A percentile compares a stretch with the other conserved stretches of the same genome.
Conservation (phyloP, 139 green algal species). For the Pleodorina starrii region DNA sequence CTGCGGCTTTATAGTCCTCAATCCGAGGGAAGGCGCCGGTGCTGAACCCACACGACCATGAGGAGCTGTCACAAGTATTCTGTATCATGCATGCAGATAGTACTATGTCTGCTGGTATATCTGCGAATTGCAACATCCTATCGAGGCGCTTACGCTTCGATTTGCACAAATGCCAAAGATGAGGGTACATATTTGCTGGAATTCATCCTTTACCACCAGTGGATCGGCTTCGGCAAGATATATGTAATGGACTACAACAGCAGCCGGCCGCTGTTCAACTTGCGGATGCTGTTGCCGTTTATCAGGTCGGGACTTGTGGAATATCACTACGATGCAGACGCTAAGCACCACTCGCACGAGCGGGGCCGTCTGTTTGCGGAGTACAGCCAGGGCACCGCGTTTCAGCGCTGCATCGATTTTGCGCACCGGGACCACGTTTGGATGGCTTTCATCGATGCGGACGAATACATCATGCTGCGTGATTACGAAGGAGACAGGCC, state of each 20-base stretch:
- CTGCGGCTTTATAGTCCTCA: too few species aligned
- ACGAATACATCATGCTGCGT: constrained; percentile 68
- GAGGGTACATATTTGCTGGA: constrained; percentile 34
- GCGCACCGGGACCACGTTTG: constrained; percentile 52
- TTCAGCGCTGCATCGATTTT: constrained; percentile 47
- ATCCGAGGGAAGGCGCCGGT: too few species aligned
- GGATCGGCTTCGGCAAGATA: constrained; percentile 47
- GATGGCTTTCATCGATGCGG: constrained; percentile 71
- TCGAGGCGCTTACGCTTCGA: constrained; percentile 16
- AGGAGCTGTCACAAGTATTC: background rate
- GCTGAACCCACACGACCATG: background rate
- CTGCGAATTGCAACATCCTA: background rate
- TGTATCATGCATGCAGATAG: background rate
- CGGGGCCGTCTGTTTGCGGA: background rate
- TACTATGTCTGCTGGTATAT: background rate
- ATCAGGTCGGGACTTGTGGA: constrained; percentile 8
- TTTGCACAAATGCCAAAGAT: constrained; percentile 45
- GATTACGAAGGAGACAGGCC: background rate
- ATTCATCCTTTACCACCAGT: constrained; percentile 40
- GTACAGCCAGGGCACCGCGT: constrained; percentile 38
- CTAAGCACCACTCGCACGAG: background rate
- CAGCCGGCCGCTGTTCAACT: background rate
- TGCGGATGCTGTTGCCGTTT: constrained; percentile 29
- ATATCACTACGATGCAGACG: constrained; percentile 42
- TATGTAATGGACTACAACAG: constrained; percentile 49